Conservation (phyloP, 495 filamentous ascomycete genomes). For the Daldinia bambusicola region DNA sequence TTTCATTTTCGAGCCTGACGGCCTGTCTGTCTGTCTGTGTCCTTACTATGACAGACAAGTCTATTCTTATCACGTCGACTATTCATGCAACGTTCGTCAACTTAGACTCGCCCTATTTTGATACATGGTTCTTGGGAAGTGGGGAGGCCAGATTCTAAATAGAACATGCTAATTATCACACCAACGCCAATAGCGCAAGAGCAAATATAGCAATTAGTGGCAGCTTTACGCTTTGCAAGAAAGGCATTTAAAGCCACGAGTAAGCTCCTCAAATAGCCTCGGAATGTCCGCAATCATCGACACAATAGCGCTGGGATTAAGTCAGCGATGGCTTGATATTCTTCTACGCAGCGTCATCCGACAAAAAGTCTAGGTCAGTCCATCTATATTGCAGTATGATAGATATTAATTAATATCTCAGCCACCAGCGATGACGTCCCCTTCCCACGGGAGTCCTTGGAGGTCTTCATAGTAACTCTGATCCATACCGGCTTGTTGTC, state of each 20-base stretch:
- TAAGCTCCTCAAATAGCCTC: not conserved
- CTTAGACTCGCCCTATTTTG: not conserved
- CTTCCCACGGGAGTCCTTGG: slow-evolving; percentile 40
- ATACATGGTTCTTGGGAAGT: not conserved
- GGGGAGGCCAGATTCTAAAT: not conserved
- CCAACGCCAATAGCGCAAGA: not conserved
- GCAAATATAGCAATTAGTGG: not conserved
- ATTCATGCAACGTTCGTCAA: too few relatives aligned
- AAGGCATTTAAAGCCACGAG: not conserved
- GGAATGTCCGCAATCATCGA: not conserved
- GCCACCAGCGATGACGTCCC: slow-evolving; percentile 45
- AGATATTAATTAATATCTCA: slow-evolving; percentile 14
- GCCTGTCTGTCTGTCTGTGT: too few relatives aligned
- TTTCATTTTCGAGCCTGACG: too few relatives aligned
- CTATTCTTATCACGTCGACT: too few relatives aligned
- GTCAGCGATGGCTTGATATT: not conserved
- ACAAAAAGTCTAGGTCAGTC: not conserved
- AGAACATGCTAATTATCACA: not conserved
- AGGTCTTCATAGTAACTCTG: slow-evolving; percentile 58
- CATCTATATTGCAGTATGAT: not conserved
- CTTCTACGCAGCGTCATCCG: not conserved
- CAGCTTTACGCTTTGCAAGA: not conserved
- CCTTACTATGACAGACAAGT: too few relatives aligned
- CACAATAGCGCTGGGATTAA: not conserved
- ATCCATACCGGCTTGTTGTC: slow-evolving; percentile 62